Evolutionary conservation across 352 stramenopile genomes (phyloP), one percentile per base, ranked within the genome.

Genomic region (Phytophthora ohioensis): DNA sequence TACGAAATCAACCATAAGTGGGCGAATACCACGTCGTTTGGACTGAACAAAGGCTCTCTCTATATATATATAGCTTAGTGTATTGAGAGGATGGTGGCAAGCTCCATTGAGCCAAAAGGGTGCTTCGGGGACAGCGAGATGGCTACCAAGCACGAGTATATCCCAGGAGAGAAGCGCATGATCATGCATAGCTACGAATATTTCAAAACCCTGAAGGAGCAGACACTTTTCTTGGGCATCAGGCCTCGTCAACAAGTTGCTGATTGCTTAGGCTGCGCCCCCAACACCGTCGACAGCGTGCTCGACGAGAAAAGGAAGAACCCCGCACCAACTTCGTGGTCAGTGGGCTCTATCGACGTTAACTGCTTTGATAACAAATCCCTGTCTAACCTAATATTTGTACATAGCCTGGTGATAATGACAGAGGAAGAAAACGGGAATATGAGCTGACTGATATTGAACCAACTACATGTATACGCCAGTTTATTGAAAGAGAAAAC

Each of bases 401-500:
- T 36, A 36, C 21, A 53, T 17, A 53, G 46, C 7, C 21, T 21
- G 46, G 21, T 53, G 46, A 53, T 31, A 36, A 35, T n/a, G 15
- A n/a, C 46, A 36, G 46, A 17, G 46, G 13, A 27, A 6, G 47
- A 10, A n/a, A 45, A 57, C 13, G 49, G 1, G 32, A 57, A 38
- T 55, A 55, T 55, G 31, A 55, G 15, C 5, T 55, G 12, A 55
- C 48, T 9, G 31, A 55, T 27, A 55, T 55, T 12, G 30, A 41
- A 30, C 48, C 31, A 10, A 55, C 48, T 41, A 55, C 45, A n/a
- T 34, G 51, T 34, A 55, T 57, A n/a, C 51, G 51, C 17, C 51
- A n/a, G 31, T 57, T 34, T 3, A 45, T 57, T 9, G 49, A 57
- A 57, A 15, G 12, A 32, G 34, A 45, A 21, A 34, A 55, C 43